A percentile compares a stretch with the other conserved stretches of the same genome.
phyloP scores from a whole-genome alignment of 2,329 filamentous ascomycete genomes.

The Ascochyta viciae-villosae region DNA sequence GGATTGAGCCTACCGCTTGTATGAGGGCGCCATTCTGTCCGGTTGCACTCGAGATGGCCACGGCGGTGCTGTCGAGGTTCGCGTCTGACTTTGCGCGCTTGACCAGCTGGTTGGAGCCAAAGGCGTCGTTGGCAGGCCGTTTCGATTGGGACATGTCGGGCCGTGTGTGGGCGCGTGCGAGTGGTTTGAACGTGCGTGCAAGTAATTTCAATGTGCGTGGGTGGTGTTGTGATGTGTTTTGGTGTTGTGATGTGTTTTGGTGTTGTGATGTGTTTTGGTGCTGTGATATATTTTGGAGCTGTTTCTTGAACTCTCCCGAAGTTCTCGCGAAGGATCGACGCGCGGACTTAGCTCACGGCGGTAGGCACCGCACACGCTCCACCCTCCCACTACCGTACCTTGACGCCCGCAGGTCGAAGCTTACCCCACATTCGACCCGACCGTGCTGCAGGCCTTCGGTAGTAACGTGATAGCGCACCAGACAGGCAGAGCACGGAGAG shows the following conservation, averaged over 20 bases:
- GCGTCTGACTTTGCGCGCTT: slow-evolving; percentile 83
- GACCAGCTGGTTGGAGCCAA: slow-evolving; percentile 79
- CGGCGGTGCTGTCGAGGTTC: slow-evolving; percentile 61
- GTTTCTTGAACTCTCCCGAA: slow-evolving; percentile 6
- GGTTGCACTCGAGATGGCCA: slow-evolving; percentile 64
- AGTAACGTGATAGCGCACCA: not conserved
- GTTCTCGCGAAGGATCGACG: slow-evolving; percentile 15
- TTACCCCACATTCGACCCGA: slow-evolving; percentile 6
- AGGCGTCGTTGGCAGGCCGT: slow-evolving; percentile 84
- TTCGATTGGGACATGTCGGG: slow-evolving; percentile 85
- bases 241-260: not conserved
- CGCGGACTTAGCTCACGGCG: slow-evolving; percentile 13
- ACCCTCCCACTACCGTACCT: slow-evolving; percentile 1
- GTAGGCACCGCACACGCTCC: slow-evolving; percentile 3
- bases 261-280: not conserved
- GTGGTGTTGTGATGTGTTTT: slow-evolving; percentile 11
- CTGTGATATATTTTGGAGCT: slow-evolving; percentile 14
- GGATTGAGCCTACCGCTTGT: slow-evolving; percentile 66
- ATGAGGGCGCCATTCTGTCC: slow-evolving; percentile 68
- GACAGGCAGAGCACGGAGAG: not conserved
- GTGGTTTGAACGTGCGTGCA: not conserved
- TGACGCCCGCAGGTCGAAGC: not conserved
- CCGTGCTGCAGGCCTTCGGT: not conserved
- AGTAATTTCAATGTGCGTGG: not conserved
- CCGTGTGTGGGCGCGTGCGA: slow-evolving; percentile 3